Percentiles rank a stretch among this genome's conserved stretches.
Conservation (phyloP, 2,329 filamentous ascomycete species). For the Aspergillus unguis region DNA sequence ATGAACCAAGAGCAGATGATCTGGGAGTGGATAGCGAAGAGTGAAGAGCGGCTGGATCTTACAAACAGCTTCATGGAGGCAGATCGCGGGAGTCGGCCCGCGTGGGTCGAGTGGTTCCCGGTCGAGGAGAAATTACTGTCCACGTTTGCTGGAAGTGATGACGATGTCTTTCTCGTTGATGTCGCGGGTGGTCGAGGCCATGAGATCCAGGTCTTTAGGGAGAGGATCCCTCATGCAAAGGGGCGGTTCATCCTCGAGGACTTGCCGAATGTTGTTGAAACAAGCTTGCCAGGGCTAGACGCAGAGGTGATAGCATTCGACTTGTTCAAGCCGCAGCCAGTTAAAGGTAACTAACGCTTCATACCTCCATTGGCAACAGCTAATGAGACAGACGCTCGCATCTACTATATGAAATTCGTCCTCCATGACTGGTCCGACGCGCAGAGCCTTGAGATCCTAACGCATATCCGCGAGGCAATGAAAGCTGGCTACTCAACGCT, state of each 20-base stretch:
- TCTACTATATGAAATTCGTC: slow-evolving; percentile 27
- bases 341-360: not conserved
- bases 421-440: slow-evolving; percentile 34
- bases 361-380: not conserved
- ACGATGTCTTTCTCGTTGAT: slow-evolving; percentile 10
- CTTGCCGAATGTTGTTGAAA: slow-evolving; percentile 7
- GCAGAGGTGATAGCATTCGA: slow-evolving; percentile 8
- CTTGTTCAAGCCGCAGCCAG: slow-evolving; percentile 10
- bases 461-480: slow-evolving; percentile 23
- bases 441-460: slow-evolving; percentile 21
- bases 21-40: slow-evolving; percentile 11
- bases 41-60: not conserved
- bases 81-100: slow-evolving; percentile 6
- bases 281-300: not conserved
- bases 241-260: slow-evolving; percentile 11
- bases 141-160: not conserved
- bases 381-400: not conserved
- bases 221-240: slow-evolving; percentile 1
- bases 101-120: slow-evolving; percentile 16
- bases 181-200: slow-evolving; percentile 11
- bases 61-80: slow-evolving; percentile 15
- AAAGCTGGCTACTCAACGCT: slow-evolving; percentile 23
- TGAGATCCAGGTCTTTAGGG: slow-evolving; percentile 2
- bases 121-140: slow-evolving; percentile 6
- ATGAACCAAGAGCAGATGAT: not conserved